A percentile compares a stretch with the other conserved stretches of the same genome.
Conservation (phyloP, 1,284 basidiomycete species). For the Calocybe gambosa region DNA sequence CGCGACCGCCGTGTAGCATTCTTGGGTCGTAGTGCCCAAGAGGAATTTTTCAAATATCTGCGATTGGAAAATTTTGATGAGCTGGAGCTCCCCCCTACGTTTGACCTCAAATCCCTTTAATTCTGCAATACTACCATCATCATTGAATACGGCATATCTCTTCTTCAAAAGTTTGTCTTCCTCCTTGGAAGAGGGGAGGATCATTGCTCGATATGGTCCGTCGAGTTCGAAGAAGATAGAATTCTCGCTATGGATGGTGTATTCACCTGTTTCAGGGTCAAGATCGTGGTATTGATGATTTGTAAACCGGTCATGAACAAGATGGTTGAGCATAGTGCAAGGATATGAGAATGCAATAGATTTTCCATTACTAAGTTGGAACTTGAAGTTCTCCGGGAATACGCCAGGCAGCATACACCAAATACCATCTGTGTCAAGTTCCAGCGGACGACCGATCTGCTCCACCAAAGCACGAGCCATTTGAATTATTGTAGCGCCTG, state of each 20-base stretch:
- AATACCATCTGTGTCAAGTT: constrained; percentile 98
- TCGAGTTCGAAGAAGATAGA: constrained; percentile 99
- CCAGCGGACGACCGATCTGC: constrained; percentile 94
- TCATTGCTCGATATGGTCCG: constrained; percentile 99
- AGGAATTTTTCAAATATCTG: constrained; percentile 98
- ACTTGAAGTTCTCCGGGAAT: constrained; percentile 98
- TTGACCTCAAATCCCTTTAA: constrained; percentile 99
- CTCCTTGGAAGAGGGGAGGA: constrained; percentile 97
- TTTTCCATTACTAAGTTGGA: constrained; percentile 88
- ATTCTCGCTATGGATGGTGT: constrained; percentile 90
- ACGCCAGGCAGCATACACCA: constrained; percentile 99
- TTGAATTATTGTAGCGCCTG: constrained; percentile 98
- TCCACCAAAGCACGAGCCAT: constrained; percentile 99
- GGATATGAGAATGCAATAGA: constrained; percentile 93
- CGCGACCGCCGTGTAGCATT: constrained; percentile 94
- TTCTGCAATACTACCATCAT: constrained; percentile 94
- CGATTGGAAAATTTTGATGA: constrained; percentile 99
- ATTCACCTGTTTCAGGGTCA: constrained; percentile 78
- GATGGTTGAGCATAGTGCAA: constrained; percentile 99
- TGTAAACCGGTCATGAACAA: constrained; percentile 93
- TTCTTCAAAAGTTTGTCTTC: constrained; percentile 99
- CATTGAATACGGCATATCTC: constrained; percentile 99
- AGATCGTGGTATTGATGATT: constrained; percentile 98
- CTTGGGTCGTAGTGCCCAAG: constrained; percentile 86
- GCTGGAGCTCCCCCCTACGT: constrained; percentile 93